Percentiles rank a stretch among this genome's conserved stretches.
Conservation (phyloP, 352 stramenopile genomes). For the Globisporangium sylvaticum region DNA sequence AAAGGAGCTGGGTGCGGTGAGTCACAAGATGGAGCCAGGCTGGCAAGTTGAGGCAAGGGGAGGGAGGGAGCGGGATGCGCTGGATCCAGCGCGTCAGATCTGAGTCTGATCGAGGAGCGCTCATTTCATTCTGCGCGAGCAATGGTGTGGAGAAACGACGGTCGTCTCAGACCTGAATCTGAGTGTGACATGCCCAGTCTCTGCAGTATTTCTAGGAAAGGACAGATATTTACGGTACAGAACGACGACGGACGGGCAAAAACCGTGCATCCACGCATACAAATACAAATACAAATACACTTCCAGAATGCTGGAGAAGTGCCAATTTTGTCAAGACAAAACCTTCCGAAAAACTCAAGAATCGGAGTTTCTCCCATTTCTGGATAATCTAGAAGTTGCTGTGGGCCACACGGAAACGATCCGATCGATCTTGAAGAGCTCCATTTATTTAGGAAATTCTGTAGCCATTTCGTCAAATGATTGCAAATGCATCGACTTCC, state of each 20-base stretch:
- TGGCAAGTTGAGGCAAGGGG: conserved; percentile 3
- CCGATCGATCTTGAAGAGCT: neutral
- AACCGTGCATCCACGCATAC: no score
- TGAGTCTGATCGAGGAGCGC: neutral
- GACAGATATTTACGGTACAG: neutral
- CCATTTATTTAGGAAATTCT: neutral
- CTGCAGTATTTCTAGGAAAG: neutral
- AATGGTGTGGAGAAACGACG: neutral
- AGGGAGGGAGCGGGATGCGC: neutral
- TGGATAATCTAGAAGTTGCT: neutral
- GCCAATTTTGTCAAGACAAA: no score
- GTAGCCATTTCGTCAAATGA: neutral
- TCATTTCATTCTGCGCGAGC: neutral
- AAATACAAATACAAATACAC: no score
- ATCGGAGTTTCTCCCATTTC: neutral
- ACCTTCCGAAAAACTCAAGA: no score
- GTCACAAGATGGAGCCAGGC: conserved; percentile 4
- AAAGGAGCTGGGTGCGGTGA: conserved; percentile 6
- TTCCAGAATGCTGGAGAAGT: no score
- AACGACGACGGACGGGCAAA: neutral
- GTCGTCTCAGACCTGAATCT: neutral
- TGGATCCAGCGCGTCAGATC: conserved; percentile 3
- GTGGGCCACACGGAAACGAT: neutral
- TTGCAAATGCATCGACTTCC: no score
- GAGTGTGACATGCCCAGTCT: neutral